Conservation (phyloP, 1,139 yeast species). For the Debaryomyces robertsiae region DNA sequence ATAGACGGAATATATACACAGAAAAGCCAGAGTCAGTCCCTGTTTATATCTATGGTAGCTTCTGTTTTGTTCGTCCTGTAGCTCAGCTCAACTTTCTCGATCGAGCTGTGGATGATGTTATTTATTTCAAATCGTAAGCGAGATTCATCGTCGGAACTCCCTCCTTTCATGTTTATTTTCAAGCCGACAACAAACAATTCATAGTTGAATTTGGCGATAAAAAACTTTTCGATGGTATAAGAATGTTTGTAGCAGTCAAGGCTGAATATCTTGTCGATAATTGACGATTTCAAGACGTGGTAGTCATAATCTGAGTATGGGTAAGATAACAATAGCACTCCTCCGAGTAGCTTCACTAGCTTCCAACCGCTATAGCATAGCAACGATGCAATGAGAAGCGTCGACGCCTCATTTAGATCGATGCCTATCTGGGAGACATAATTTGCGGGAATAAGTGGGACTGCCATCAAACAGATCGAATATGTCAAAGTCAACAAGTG, state of each 20-base stretch:
- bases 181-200: slow-evolving; percentile 59
- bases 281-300: slow-evolving; percentile 34
- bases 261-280: slow-evolving; percentile 40
- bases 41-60: slow-evolving; percentile 62
- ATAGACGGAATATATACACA: too few relatives aligned
- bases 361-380: slow-evolving; percentile 58
- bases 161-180: slow-evolving; percentile 62
- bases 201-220: slow-evolving; percentile 64
- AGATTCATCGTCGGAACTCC: slow-evolving; percentile 68
- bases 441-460: slow-evolving; percentile 37
- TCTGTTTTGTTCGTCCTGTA: slow-evolving; percentile 45
- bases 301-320: slow-evolving; percentile 50
- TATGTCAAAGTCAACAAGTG: slow-evolving; percentile 63
- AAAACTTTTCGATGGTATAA: slow-evolving; percentile 51
- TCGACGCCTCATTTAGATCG: slow-evolving; percentile 52
- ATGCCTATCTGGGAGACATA: slow-evolving; percentile 33
- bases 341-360: slow-evolving; percentile 53
- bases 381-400: slow-evolving; percentile 50
- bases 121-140: slow-evolving; percentile 55
- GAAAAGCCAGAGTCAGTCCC: slow-evolving; percentile 24
- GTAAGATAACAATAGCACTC: slow-evolving; percentile 53
- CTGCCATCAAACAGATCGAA: slow-evolving; percentile 37
- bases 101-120: slow-evolving; percentile 43
- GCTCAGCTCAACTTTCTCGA: slow-evolving; percentile 25
- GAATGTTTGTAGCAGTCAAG: slow-evolving; percentile 53